Conservation (phyloP, 495 filamentous ascomycete genomes). For the Cercophora scortea region DNA sequence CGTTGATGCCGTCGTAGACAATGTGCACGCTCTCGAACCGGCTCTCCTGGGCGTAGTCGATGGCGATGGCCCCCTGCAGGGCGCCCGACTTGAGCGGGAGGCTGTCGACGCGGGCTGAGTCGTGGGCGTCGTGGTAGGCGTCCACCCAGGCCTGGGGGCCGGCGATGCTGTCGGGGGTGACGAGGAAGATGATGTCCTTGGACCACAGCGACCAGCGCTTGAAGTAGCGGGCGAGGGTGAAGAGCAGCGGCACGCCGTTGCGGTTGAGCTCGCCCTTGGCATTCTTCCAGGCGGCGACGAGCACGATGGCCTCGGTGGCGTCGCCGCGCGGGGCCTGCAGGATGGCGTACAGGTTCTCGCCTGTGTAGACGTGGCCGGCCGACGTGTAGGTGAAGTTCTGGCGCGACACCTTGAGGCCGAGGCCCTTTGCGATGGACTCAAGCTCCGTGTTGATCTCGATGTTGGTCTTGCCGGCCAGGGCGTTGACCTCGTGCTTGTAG, state of each 20-base stretch:
- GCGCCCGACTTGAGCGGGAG: constrained; percentile 87
- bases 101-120: constrained; percentile 56
- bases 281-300: constrained; percentile 84
- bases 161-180: constrained; percentile 79
- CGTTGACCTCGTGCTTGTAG: constrained; percentile 76
- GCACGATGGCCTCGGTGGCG: constrained; percentile 94
- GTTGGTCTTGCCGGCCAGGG: constrained; percentile 46
- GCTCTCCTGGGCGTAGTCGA: constrained; percentile 85
- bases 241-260: constrained; percentile 74
- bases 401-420: constrained; percentile 75
- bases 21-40: constrained; percentile 83
- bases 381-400: constrained; percentile 76
- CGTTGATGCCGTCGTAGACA: constrained; percentile 93
- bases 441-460: constrained; percentile 59
- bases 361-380: constrained; percentile 61
- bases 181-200: constrained; percentile 92
- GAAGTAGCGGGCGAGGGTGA: constrained; percentile 89
- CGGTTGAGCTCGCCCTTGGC: constrained; percentile 72
- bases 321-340: constrained; percentile 93
- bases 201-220: constrained; percentile 97
- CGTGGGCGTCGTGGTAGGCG: constrained; percentile 88
- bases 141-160: constrained; percentile 97
- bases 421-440: constrained; percentile 61
- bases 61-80: constrained; percentile 81
- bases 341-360: constrained; percentile 91